phyloP scores from a whole-genome alignment of 2,329 filamentous ascomycete species.

The Pseudonectria foliicola region DNA sequence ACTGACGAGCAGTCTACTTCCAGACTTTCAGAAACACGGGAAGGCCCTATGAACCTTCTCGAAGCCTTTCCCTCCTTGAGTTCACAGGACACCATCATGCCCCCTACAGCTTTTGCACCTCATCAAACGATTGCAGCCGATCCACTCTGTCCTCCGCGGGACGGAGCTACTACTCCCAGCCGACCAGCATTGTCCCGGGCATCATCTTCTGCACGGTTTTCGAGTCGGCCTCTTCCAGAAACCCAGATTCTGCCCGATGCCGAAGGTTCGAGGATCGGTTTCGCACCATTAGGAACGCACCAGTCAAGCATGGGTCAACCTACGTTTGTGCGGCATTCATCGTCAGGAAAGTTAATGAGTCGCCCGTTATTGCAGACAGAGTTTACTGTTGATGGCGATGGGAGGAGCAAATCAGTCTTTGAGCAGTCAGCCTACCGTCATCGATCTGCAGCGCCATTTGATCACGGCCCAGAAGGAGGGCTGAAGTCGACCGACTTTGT shows the following conservation, averaged over 20 bases:
- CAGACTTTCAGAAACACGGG: constrained; percentile 2
- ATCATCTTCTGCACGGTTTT: constrained; percentile 55
- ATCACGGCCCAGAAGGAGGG: no score
- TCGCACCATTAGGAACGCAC: constrained; percentile 37
- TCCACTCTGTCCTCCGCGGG: constrained; percentile 13
- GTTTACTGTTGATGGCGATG: constrained; percentile 46
- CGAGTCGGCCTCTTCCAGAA: constrained; percentile 65
- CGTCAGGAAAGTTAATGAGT: constrained; percentile 52
- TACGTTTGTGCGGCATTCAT: constrained; percentile 36
- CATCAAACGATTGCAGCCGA: neutral
- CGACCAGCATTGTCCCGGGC: constrained; percentile 46
- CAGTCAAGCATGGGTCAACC: constrained; percentile 29
- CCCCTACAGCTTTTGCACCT: neutral
- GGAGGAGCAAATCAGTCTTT: constrained; percentile 58
- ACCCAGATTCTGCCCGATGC: constrained; percentile 60
- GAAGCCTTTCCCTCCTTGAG: constrained; percentile 19
- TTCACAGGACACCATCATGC: constrained; percentile 8
- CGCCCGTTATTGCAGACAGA: constrained; percentile 55
- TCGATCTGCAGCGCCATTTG: no score
- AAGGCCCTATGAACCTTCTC: constrained; percentile 4
- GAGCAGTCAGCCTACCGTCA: constrained; percentile 25
- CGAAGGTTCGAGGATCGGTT: constrained; percentile 59
- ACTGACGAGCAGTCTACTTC: constrained; percentile 4
- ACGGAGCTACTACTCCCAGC: constrained; percentile 19
- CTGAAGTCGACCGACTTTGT: no score